These are phyloP conservation scores for Moricandia moricandioides DNA, from an alignment of 345 rosid species.

Conservation along the genomic window DNA sequence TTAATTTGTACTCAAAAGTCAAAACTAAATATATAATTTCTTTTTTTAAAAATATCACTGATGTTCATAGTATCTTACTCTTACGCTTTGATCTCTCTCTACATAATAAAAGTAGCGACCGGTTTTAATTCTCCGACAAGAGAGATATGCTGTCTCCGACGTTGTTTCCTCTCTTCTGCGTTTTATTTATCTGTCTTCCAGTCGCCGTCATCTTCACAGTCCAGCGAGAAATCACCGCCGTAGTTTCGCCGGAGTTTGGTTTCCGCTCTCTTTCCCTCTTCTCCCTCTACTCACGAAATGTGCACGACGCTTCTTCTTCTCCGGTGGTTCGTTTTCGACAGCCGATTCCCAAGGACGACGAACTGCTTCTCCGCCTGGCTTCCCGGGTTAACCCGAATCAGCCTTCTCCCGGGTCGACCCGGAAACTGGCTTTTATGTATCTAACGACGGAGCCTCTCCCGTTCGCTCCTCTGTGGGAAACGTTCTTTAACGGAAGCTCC, in stretches of 20 bases:
- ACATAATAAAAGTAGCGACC: slow-evolving; percentile 14
- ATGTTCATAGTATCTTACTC: not conserved
- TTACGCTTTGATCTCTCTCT: not conserved
- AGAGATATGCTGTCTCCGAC: slow-evolving; percentile 51
- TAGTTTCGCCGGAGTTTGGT: slow-evolving; percentile 19
- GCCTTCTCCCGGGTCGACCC: slow-evolving; percentile 31
- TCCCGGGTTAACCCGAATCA: slow-evolving; percentile 45
- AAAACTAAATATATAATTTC: not conserved
- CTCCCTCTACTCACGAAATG: slow-evolving; percentile 21
- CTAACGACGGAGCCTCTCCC: slow-evolving; percentile 65
- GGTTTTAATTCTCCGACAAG: not conserved
- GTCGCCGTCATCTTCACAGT: slow-evolving; percentile 56
- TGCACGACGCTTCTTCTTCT: slow-evolving; percentile 14
- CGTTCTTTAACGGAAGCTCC: slow-evolving; percentile 46
- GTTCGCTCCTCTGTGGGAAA: slow-evolving; percentile 66
- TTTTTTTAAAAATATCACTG: not conserved
- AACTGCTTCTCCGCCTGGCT: slow-evolving; percentile 45
- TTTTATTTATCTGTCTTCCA: slow-evolving; percentile 60
- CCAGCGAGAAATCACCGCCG: slow-evolving; percentile 33
- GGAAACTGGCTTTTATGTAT: slow-evolving; percentile 72
- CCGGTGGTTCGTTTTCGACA: slow-evolving; percentile 5
- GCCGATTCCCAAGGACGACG: slow-evolving; percentile 46
- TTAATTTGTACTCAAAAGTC: not conserved
- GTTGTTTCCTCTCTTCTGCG: slow-evolving; percentile 53
- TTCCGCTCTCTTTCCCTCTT: slow-evolving; percentile 2